A percentile compares a stretch with the other conserved stretches of the same genome.
phyloP scores from a whole-genome alignment of 495 filamentous ascomycete genomes.

The Astrocystis sublimbata region DNA sequence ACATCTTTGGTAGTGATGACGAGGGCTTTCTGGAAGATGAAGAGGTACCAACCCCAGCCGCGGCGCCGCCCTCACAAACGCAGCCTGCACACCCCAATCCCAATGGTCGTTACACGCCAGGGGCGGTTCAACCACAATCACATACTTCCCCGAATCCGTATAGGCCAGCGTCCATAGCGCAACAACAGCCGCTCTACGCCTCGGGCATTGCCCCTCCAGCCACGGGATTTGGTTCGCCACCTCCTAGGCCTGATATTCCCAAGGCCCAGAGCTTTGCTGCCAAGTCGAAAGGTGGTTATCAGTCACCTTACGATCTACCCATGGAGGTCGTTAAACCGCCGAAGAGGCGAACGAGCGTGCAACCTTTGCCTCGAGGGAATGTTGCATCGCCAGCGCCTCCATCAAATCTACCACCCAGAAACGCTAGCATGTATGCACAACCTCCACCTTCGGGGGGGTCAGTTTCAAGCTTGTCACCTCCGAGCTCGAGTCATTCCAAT shows the following conservation, averaged over 20 bases:
- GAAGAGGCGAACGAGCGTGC: slow-evolving; percentile 55
- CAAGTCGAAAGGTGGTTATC: slow-evolving; percentile 86
- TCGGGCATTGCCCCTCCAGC: slow-evolving; percentile 44
- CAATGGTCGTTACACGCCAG: slow-evolving; percentile 42
- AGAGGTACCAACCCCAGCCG: slow-evolving; percentile 29
- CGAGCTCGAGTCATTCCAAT: slow-evolving; percentile 38
- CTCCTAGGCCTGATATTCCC: slow-evolving; percentile 42
- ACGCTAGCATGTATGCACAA: slow-evolving; percentile 58
- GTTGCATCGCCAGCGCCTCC: slow-evolving; percentile 43
- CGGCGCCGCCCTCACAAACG: slow-evolving; percentile 25
- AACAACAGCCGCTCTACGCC: slow-evolving; percentile 37
- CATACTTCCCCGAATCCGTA: slow-evolving; percentile 39
- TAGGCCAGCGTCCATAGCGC: slow-evolving; percentile 30
- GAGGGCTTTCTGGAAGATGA: slow-evolving; percentile 71
- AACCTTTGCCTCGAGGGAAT: slow-evolving; percentile 36
- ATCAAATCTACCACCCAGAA: slow-evolving; percentile 58
- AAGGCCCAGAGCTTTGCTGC: slow-evolving; percentile 81
- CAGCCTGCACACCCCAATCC: slow-evolving; percentile 35
- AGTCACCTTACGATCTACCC: slow-evolving; percentile 91
- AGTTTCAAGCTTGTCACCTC: slow-evolving; percentile 34
- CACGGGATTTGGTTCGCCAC: slow-evolving; percentile 44
- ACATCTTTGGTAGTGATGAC: slow-evolving; percentile 68
- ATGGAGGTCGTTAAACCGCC: slow-evolving; percentile 78
- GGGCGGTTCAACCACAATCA: slow-evolving; percentile 28
- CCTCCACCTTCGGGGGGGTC: slow-evolving; percentile 36